phyloP scores from a whole-genome alignment of 2,329 filamentous ascomycete species.

The Trichoderma harzianum region DNA sequence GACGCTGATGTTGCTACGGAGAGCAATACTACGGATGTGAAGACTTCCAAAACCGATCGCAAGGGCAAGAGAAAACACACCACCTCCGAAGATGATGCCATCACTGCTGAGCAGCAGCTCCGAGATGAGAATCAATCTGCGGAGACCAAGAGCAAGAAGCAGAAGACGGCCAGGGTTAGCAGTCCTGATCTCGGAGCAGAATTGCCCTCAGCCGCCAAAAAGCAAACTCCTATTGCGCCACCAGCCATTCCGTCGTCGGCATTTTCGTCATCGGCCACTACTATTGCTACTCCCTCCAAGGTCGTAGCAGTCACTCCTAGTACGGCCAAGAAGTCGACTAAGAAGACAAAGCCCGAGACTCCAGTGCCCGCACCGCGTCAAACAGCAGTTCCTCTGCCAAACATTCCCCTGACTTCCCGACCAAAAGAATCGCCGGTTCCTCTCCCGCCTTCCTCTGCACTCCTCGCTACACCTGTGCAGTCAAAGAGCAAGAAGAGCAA shows the following conservation, averaged over 20 bases:
- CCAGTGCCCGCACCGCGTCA: conserved; percentile 30
- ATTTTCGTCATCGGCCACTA: conserved; percentile 14
- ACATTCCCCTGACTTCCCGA: conserved; percentile 32
- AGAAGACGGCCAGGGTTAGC: conserved; percentile 32
- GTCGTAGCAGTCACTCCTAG: conserved; percentile 23
- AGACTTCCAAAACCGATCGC: conserved; percentile 26
- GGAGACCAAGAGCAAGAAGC: conserved; percentile 42
- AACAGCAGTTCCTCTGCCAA: conserved; percentile 35
- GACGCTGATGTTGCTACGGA: not conserved
- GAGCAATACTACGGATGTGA: conserved; percentile 19
- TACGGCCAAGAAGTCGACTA: conserved; percentile 25
- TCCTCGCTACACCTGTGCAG: conserved; percentile 21
- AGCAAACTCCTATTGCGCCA: conserved; percentile 35
- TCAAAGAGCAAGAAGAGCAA: conserved; percentile 29
- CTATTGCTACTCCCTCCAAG: conserved; percentile 26
- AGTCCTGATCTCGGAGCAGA: conserved; percentile 37
- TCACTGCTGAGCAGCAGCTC: conserved; percentile 35
- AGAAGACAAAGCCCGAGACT: conserved; percentile 26
- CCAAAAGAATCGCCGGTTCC: conserved; percentile 27
- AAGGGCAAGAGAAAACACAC: conserved; percentile 39
- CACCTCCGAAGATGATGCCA: conserved; percentile 37
- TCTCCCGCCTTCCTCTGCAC: conserved; percentile 18
- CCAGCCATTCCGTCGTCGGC: conserved; percentile 29
- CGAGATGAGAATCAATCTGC: conserved; percentile 33
- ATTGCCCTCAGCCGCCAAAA: conserved; percentile 24